These are phyloP conservation scores for Candida adriatica DNA, from an alignment of 805 yeast genomes.

Conservation along the genomic window DNA sequence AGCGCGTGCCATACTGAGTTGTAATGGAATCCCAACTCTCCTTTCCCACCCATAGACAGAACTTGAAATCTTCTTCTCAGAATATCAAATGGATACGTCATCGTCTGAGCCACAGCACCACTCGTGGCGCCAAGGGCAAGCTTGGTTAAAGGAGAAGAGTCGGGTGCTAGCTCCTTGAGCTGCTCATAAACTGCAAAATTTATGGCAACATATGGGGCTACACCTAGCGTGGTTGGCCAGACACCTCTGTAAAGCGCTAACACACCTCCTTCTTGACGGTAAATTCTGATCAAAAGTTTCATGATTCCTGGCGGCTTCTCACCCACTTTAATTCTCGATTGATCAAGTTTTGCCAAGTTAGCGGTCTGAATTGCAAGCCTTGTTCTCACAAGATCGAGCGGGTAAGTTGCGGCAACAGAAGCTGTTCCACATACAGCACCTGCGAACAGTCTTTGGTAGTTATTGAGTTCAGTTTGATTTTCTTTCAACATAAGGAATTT, in stretches of 20 bases:
- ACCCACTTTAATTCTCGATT: slow-evolving; percentile 31
- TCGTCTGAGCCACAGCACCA: slow-evolving; percentile 85
- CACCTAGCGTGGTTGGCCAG: slow-evolving; percentile 87
- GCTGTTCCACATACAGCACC: slow-evolving; percentile 80
- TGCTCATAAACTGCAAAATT: slow-evolving; percentile 88
- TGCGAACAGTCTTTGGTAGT: slow-evolving; percentile 55
- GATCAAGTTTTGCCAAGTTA: slow-evolving; percentile 35
- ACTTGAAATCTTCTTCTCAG: slow-evolving; percentile 89
- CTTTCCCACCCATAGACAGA: slow-evolving; percentile 61
- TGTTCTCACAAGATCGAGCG: slow-evolving; percentile 86
- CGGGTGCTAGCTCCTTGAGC: slow-evolving; percentile 46
- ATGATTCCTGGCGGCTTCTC: slow-evolving; percentile 66
- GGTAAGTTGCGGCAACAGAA: slow-evolving; percentile 81
- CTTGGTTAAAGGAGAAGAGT: slow-evolving; percentile 43
- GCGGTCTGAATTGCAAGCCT: slow-evolving; percentile 89
- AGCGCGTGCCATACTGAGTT: slow-evolving; percentile 72
- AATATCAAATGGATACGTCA: slow-evolving; percentile 88
- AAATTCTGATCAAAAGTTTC: slow-evolving; percentile 50
- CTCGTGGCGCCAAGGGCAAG: slow-evolving; percentile 76
- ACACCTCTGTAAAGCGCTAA: slow-evolving; percentile 76
- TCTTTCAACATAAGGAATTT: slow-evolving; percentile 34
- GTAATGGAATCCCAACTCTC: slow-evolving; percentile 75
- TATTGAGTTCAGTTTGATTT: slow-evolving; percentile 34
- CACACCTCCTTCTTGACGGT: slow-evolving; percentile 75
- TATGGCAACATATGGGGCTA: slow-evolving; percentile 92